Percentiles rank a stretch among this genome's conserved stretches.
phyloP scores from a whole-genome alignment of 2,329 filamentous ascomycete species.

The Pseudogymnoascus sp. region DNA sequence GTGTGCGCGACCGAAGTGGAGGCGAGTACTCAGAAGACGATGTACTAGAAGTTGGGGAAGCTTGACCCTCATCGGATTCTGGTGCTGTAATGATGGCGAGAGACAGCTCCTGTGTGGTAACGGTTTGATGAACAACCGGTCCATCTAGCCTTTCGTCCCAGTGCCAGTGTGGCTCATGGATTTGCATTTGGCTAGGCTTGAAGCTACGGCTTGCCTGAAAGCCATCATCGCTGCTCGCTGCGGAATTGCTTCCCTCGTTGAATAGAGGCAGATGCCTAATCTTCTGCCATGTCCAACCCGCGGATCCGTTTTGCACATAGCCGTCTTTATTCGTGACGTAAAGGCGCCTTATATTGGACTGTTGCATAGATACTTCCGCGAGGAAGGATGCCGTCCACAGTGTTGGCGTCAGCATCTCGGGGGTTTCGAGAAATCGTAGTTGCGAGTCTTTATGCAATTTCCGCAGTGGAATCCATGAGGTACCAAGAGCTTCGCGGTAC shows the following conservation, averaged over 20 bases:
- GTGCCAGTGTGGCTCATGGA: slow-evolving; percentile 58
- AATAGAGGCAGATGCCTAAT: slow-evolving; percentile 56
- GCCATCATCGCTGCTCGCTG: slow-evolving; percentile 35
- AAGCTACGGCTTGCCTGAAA: slow-evolving; percentile 32
- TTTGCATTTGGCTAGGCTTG: slow-evolving; percentile 53
- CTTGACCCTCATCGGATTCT: slow-evolving; percentile 28
- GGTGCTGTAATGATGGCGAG: slow-evolving; percentile 38
- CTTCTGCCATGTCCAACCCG: slow-evolving; percentile 65
- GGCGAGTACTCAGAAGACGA: slow-evolving; percentile 27
- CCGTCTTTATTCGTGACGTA: slow-evolving; percentile 71
- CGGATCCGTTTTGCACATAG: slow-evolving; percentile 60
- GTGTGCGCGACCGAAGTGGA: slow-evolving; percentile 22
- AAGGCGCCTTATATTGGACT: slow-evolving; percentile 55
- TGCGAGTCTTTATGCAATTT: slow-evolving; percentile 70
- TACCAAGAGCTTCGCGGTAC: slow-evolving; percentile 47
- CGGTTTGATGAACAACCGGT: slow-evolving; percentile 37
- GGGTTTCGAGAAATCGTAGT: slow-evolving; percentile 61
- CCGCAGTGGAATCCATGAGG: slow-evolving; percentile 67
- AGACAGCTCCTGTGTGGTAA: slow-evolving; percentile 34
- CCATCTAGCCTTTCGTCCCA: slow-evolving; percentile 61
- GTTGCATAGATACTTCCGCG: slow-evolving; percentile 65
- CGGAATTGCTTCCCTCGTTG: not conserved
- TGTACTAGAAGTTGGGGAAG: slow-evolving; percentile 26
- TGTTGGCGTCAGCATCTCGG: slow-evolving; percentile 67
- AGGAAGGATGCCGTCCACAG: slow-evolving; percentile 68